Conservation (phyloP, 108 stramenopile species). For the Nitzschia palea region DNA sequence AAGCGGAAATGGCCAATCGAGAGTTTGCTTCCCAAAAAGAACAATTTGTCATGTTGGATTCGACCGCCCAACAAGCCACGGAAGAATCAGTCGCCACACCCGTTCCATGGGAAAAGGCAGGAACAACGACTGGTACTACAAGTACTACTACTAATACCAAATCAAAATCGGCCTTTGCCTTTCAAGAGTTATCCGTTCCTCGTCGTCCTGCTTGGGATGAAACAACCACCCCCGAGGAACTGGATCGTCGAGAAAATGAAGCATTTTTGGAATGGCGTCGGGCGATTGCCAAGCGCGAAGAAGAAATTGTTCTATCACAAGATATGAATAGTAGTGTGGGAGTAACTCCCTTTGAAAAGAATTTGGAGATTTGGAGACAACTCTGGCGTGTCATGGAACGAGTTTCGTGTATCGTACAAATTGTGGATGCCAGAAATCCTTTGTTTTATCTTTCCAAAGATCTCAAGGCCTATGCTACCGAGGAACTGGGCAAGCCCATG, state of each 20-base stretch:
- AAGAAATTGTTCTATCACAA: conserved; percentile 51
- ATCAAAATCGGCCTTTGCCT: conserved; percentile 63
- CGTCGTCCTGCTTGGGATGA: conserved; percentile 92
- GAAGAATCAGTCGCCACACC: conserved; percentile 10
- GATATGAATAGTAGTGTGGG: conserved; percentile 24
- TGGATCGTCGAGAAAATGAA: conserved; percentile 86
- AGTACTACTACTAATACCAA: neutral
- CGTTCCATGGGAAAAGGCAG: conserved; percentile 11
- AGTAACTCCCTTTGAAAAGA: conserved; percentile 99
- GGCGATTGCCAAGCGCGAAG: conserved; percentile 84
- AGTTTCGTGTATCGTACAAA: conserved; percentile 88
- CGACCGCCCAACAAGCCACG: conserved; percentile 41
- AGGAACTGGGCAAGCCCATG: conserved; percentile 86
- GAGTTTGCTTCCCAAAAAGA: conserved; percentile 89
- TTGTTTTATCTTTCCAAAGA: conserved; percentile 94
- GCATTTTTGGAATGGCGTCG: conserved; percentile 96
- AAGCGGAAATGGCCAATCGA: conserved; percentile 91
- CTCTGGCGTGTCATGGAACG: conserved; percentile 98
- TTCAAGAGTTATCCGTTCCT: conserved; percentile 90
- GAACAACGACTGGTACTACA: neutral
- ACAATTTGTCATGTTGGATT: conserved; percentile 64
- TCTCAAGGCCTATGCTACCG: conserved; percentile 79
- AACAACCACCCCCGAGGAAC: conserved; percentile 85
- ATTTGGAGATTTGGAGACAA: conserved; percentile 98
- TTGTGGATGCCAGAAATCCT: conserved; percentile 98